Conservation (phyloP, 257 asterid genomes). For the Nicotiana sylvestris region DNA sequence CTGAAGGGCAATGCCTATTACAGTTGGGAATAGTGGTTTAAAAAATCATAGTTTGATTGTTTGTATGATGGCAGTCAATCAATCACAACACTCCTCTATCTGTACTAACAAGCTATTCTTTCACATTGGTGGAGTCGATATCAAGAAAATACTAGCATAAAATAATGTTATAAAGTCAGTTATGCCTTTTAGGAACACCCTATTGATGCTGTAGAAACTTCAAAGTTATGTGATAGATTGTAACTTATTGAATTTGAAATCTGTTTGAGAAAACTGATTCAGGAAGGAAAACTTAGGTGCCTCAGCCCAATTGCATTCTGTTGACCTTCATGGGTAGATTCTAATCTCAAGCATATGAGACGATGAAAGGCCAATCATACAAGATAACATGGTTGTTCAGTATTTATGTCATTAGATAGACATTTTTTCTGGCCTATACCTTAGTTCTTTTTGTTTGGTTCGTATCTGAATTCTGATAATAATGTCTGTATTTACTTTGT, state of each 20-base stretch:
- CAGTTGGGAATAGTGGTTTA: background rate
- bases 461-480: background rate
- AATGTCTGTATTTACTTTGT: background rate
- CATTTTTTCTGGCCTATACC: background rate
- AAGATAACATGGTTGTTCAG: background rate
- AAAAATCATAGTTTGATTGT: slow-evolving; percentile 1
- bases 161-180: background rate
- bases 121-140: background rate
- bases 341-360: background rate
- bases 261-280: background rate
- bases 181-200: background rate
- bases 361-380: background rate
- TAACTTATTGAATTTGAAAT: background rate
- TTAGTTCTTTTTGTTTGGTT: background rate
- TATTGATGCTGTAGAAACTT: background rate
- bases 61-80: background rate
- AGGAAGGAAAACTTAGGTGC: background rate
- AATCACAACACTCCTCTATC: background rate
- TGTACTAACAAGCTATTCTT: background rate
- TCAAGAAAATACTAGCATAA: background rate
- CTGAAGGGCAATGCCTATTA: background rate
- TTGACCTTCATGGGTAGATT: background rate
- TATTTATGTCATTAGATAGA: background rate
- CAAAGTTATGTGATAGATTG: background rate
- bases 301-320: background rate